Base-by-base conservation (phyloP, 2,329 filamentous ascomycete species). In the Colletotrichum noveboracense region DNA sequence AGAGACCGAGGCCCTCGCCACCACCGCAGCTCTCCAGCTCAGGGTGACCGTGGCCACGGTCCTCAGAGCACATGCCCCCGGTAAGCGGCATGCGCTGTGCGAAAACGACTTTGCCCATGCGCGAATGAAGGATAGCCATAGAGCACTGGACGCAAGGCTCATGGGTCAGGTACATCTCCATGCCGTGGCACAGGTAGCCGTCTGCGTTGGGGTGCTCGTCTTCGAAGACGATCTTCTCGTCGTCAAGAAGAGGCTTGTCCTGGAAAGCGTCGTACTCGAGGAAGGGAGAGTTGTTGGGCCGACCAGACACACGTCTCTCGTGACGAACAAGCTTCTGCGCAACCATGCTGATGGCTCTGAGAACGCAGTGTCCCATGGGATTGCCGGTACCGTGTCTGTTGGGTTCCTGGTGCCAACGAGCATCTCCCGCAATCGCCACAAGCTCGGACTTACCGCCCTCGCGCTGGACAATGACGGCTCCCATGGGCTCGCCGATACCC, bases 101-200 rank as follows among this genome's bases (percentile, higher is more conserved):
- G 85, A 98, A 98, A 52, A 98, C 90, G 67, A 96, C 94, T 69
- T 94, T 93, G 60, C 95, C 93, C 89, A 99, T 98, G 66, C 97
- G 92, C 10, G 96, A 98, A 83, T 98, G 96, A 26, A 98, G 89
- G 79, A 98, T 94, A 2, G 95, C 97, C 97, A 98, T 98, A 43
- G 94, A 95, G 85, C 97, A 99, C 91, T 98, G 97, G 76, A 98
- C 91, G 83, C 97, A 99, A 7, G 97, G 97, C 85, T 99, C 97
- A 82, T 98, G 96, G 3, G 96, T 98, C 76, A 97, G 89, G 86
- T 98, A 98, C 72, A 99, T 91, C 84, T 98, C 96, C 34, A 99
- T 90, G 70, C 95, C 95, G 79, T 98, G 95, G 85, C 96, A 98
- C 24, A 99, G 92, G 83, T 99, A 99, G 69, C 96, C 96, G 79